Evolutionary conservation across 805 yeast species (phyloP).

Genomic region (Lachancea waltii): DNA sequence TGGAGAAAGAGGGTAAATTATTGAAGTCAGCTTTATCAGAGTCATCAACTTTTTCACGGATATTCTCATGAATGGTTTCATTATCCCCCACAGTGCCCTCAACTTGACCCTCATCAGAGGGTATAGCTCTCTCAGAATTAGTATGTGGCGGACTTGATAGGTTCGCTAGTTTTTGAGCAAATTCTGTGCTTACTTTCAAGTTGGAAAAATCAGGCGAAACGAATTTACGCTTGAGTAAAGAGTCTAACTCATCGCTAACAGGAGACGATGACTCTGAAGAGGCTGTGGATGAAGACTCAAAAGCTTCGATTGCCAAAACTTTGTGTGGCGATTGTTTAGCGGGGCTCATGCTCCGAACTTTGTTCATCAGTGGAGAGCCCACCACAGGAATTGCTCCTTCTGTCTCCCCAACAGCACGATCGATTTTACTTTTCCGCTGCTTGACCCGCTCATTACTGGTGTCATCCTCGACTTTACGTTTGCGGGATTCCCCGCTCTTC

Average conservation of each 20-base stretch:
- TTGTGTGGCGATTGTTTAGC: constrained; percentile 20
- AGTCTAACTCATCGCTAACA: constrained; percentile 12
- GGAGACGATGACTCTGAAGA: constrained; percentile 2
- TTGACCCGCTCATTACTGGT: constrained; percentile 4
- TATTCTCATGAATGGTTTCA: too few relatives aligned
- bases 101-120: too few relatives aligned
- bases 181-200: constrained; percentile 30
- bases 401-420: too few relatives aligned
- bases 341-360: constrained; percentile 21
- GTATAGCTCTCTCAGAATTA: constrained; percentile 6
- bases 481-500: constrained; percentile 8
- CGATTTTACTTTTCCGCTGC: too few relatives aligned
- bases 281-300: constrained; percentile 19
- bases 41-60: too few relatives aligned
- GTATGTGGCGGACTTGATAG: constrained; percentile 4
- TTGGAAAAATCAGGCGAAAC: constrained; percentile 30
- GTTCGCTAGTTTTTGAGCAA: constrained; percentile 33
- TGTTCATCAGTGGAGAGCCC: constrained; percentile 22
- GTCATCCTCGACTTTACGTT: constrained; percentile 5
- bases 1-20: constrained; percentile 7
- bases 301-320: constrained; percentile 18
- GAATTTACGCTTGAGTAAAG: constrained; percentile 23
- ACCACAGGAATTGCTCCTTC: background rate
- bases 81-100: too few relatives aligned
- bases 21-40: too few relatives aligned